Evolutionary conservation across 108 stramenopile genomes (phyloP).

Genomic region (Chaetoceros tenuissimus): DNA sequence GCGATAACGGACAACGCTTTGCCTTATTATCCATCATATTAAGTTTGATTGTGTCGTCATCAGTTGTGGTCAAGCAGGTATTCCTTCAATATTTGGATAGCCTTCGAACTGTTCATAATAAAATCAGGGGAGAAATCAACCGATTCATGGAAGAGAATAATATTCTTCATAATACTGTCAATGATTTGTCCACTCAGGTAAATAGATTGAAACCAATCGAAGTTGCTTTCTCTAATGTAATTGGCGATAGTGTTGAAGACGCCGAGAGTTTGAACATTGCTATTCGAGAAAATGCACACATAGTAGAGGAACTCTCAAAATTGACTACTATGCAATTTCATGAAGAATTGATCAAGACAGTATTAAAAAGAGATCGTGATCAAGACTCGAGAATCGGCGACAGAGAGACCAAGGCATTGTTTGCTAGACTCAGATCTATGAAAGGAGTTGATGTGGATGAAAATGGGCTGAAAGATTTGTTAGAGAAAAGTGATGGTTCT

Average conservation of each 20-base stretch:
- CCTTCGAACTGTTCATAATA: not conserved
- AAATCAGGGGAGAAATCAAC: not conserved
- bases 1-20: too few species aligned
- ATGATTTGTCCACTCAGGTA: not conserved
- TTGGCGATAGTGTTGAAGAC: not conserved
- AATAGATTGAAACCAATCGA: not conserved
- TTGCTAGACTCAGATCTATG: not conserved
- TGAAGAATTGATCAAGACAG: not conserved
- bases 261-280: not conserved
- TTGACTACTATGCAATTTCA: not conserved
- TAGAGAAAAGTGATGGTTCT: not conserved
- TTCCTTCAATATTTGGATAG: not conserved
- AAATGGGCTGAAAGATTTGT: not conserved
- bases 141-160: slow-evolving; percentile 1
- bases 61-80: not conserved
- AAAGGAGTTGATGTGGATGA: not conserved
- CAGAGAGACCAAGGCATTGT: not conserved
- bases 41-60: not conserved
- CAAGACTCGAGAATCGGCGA: not conserved
- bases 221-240: not conserved
- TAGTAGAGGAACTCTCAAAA: not conserved
- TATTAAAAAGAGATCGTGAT: not conserved
- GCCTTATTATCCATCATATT: not conserved
- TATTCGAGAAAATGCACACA: not conserved
- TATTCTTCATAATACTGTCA: not conserved